Conservation (phyloP, 768 basidiomycete species). For the Suillus plorans region DNA sequence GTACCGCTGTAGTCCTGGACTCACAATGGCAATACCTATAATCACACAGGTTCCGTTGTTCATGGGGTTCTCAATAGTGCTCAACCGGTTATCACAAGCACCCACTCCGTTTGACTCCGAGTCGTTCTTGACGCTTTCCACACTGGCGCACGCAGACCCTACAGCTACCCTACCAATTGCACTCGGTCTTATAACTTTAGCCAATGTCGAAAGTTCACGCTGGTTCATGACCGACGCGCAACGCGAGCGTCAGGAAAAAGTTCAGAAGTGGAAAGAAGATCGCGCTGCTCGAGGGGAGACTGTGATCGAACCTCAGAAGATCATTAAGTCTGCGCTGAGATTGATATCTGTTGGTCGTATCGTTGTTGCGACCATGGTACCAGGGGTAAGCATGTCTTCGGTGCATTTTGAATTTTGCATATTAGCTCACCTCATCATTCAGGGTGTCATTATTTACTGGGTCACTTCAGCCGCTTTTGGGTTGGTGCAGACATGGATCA, state of each 20-base stretch:
- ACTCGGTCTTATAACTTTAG: constrained; percentile 72
- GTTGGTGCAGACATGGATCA: constrained; percentile 68
- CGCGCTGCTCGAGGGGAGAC: constrained; percentile 43
- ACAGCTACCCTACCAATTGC: constrained; percentile 68
- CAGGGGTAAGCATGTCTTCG: constrained; percentile 52
- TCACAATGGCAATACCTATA: constrained; percentile 60
- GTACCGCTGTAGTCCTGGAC: constrained; percentile 55
- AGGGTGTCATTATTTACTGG: constrained; percentile 76
- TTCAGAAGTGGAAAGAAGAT: constrained; percentile 47
- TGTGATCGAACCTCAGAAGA: constrained; percentile 44
- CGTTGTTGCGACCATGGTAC: constrained; percentile 62
- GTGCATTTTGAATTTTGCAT: constrained; percentile 1
- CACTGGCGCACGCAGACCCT: constrained; percentile 68
- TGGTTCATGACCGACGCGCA: constrained; percentile 69
- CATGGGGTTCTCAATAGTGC: constrained; percentile 58
- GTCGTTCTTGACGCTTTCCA: constrained; percentile 71
- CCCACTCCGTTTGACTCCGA: constrained; percentile 75
- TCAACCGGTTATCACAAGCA: constrained; percentile 53
- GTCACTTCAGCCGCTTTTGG: constrained; percentile 74
- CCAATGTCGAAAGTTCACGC: constrained; percentile 74
- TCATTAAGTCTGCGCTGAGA: constrained; percentile 57
- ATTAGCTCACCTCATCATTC: constrained; percentile 7
- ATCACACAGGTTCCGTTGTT: constrained; percentile 74
- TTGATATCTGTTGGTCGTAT: constrained; percentile 65
- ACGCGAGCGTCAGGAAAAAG: constrained; percentile 46